Base-by-base conservation (phyloP, 768 basidiomycete genomes). In the Trametes cinnabarina region DNA sequence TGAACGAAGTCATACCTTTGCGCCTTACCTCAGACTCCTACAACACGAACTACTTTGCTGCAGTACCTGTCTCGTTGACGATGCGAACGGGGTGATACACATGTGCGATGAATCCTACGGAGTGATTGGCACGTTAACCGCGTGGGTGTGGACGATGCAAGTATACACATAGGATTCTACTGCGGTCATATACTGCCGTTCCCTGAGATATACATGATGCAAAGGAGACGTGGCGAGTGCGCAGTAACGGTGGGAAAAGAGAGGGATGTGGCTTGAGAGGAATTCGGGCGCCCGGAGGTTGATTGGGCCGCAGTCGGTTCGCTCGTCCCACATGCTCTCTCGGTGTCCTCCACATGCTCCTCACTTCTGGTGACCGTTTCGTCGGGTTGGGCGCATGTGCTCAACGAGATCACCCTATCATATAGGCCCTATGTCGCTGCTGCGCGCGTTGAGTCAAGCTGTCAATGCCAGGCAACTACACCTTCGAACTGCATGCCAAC, bases 21-120 rank as follows among this genome's bases (percentile, higher is more conserved):
- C 63, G 54, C n/a, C 55, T 70, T 20, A 68, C 68, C 11, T 66
- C 69, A 43, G 64, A 67, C 52, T 55, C 64, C 35, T 54, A 57
- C 43, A 61, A 8, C n/a, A 39, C 37, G 9, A 15, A 57, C 19
- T 61, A 61, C 26, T 28, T 44, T n/a, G 49, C 55, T 15, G 66
- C 54, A 7, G 34, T 57, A 5, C 26, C 55, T 22, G 51, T 64
- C 17, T 51, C 51, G 23, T 25, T 26, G 26, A 1, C 15, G 10
- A 12, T n/a, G 20, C 43, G 22, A 44, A 44, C 15, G 11, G 10
- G 20, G 22, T 25, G 14, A 14, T 20, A 4, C 8, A 9, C 11
- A 3, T 46, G 44, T n/a, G n/a, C n/a, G n/a, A n/a, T n/a, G n/a
- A n/a, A n/a, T 2, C 19, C 23, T 46, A 14, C 23, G 25, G 14